Evolutionary conservation across 2,329 filamentous ascomycete genomes (phyloP), one percentile per base, ranked within the genome.

Genomic region (Zasmidium cellare): DNA sequence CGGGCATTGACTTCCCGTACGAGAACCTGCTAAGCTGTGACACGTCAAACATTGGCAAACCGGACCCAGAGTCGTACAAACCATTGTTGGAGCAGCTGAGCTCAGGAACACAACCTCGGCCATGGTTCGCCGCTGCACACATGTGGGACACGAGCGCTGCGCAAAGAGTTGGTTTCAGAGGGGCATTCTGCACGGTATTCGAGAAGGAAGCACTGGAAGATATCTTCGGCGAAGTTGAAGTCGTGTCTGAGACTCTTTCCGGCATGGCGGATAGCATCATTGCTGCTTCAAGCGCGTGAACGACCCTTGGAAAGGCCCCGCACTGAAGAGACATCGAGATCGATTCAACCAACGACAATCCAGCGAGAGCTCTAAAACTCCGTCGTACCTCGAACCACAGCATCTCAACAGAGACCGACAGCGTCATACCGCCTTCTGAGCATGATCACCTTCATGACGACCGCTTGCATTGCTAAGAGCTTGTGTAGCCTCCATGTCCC

Each of bases 81-180:
- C 73, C 75, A 2, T 64, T 80, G 19, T 64, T 80, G 28, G 72
- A 74, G 16, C 67, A 67, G 48, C 75, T 84, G 9, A 58, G 50
- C 0, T 25, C 23, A n/a, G 71, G 54, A 2, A 60, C 77, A 31
- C 46, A 53, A 25, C 44, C 46, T 5, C 20, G 25, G 59, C 75
- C 75, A 35, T 84, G 81, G 82, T 84, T 84, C 65, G 82, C 80
- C 0, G 82, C 83, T 0, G 82, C 81, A 22, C 82, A 84, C 69
- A 79, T 79, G 74, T 84, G 82, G 82, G 82, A 85, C 71, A 80
- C 81, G 0, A 76, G 75, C n/a, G 80, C 80, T 2, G 82, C 82
- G 11, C 74, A 74, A 49, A 74, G 72, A 51, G 74, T 74, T 12
- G 80, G 80, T 80, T 61, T 83, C 64, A 76, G 75, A 51, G 80